These are phyloP conservation scores for Rhodotorula sp. DNA, from an alignment of 1,284 basidiomycete genomes.

Conservation along the genomic window DNA sequence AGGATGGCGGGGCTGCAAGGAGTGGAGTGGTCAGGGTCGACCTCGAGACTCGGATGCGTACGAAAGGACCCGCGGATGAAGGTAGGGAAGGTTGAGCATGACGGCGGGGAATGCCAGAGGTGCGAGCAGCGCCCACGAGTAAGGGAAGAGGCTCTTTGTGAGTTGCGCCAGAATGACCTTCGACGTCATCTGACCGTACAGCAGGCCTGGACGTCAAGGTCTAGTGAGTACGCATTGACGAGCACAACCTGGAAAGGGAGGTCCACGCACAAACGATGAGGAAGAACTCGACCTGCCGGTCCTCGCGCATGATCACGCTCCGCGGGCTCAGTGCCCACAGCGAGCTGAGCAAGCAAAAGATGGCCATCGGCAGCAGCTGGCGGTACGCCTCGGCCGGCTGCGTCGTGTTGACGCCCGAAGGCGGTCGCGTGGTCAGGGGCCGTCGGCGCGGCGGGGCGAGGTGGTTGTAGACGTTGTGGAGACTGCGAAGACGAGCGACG, in stretches of 20 bases:
- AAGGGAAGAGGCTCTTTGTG: slow-evolving; percentile 27
- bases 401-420: slow-evolving; percentile 4
- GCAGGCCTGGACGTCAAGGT: slow-evolving; percentile 10
- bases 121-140: slow-evolving; percentile 20
- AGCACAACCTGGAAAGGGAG: too few relatives aligned
- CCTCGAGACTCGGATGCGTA: fast-evolving
- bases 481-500: background rate
- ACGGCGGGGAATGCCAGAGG: slow-evolving; percentile 23
- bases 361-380: slow-evolving; percentile 25
- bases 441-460: slow-evolving; percentile 4
- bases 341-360: slow-evolving; percentile 13
- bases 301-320: slow-evolving; percentile 10
- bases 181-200: slow-evolving; percentile 33
- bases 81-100: slow-evolving; percentile 19
- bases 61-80: background rate
- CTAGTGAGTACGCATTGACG: background rate
- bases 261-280: slow-evolving; percentile 24
- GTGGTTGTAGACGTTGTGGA: slow-evolving; percentile 21
- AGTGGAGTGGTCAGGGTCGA: background rate
- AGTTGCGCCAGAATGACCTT: slow-evolving; percentile 40
- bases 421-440: slow-evolving; percentile 11
- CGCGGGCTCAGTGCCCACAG: slow-evolving; percentile 49
- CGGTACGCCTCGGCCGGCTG: slow-evolving; percentile 17
- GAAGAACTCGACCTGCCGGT: slow-evolving; percentile 22
- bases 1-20: slow-evolving; percentile 7